Evolutionary conservation across 345 rosid species (phyloP), one percentile per base, ranked within the genome.

Genomic region (Heritiera fomes): DNA sequence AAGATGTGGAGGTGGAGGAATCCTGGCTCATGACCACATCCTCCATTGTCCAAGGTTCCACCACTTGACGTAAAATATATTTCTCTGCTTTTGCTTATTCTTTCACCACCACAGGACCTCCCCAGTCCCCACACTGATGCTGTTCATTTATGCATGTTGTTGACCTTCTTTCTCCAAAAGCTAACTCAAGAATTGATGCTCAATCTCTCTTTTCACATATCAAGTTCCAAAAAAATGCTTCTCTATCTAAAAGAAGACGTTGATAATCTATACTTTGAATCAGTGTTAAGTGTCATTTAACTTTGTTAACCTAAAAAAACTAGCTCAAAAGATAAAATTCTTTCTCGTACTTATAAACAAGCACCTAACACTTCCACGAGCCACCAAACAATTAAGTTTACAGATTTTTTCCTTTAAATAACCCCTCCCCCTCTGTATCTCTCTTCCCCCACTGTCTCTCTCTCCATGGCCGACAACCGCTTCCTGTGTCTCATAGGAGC

Each of bases 401-500:
- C 14, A 6, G 47, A 56, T 45, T 45, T 53, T 68, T 10, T 32
- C 41, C 56, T 53, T 68, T 52, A 77, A 63, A 12, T 50, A 32
- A 76, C 11, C 14, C 7, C 45, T 14, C 40, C 17, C 47, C 45
- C 28, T 12, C 53, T 69, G 40, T 69, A 9, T 18, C 58, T 49
- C 74, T 4, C 18, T 28, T 28, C 32, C 75, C 56, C 20, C 69
- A 17, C 10, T 58, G 3, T 1, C 71, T 50, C 75, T 62, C 23
- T 0, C 2, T 3, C 69, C 5, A 87, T 89, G 90, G 89, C 84
- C 52, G 86, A 83, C 30, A 70, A 40, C 30, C 40, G 72, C 78
- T 80, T 87, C 28, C 40, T 84, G 0, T 84, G 82, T 76, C 75
- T 89, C 38, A 52, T 88, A 20, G 80, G 75, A 52, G 81, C 76